Base-by-base conservation (phyloP, 1,284 basidiomycete genomes). In the Naganishia liquefaciens region DNA sequence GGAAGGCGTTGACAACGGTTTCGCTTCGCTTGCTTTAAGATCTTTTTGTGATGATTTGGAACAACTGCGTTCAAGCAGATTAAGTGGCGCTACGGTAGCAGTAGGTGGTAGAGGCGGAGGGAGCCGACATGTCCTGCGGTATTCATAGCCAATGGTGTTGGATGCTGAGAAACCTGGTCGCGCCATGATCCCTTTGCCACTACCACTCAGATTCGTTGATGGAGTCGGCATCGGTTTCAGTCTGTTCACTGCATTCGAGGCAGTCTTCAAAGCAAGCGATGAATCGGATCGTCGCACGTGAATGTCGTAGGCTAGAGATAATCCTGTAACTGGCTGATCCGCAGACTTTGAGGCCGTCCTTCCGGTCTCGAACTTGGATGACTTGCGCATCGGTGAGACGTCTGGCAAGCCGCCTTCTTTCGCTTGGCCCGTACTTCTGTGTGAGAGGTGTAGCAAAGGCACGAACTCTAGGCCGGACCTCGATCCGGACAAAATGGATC, bases 211-310 rank as follows among this genome's bases (percentile, higher is more conserved):
- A n/a, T 33, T 37, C 3, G 33, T n/a, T 5, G 51, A 19, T 0
- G 21, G 51, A 27, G 51, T 23, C 19, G 51, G 7, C 2, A 37
- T 21, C 28, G 17, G 17, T 13, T 4, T 11, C n/a, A 17, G 23
- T 17, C 51, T n/a, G 3, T 17, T 9, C 17, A 4, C 1, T 3
- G 39, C 19, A n/a, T 15, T 13, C 7, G 54, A 27, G 4, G 28
- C 21, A 11, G 33, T 4, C 19, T 1, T 33, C 57, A 60, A 50
- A 11, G 57, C 46, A 6, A 50, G 57, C 0, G 46, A 50, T 2
- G 57, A 60, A 25, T 60, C 50, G 28, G 57, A 60, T 13, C 49
- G 47, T 13, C 57, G 28, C 4, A 60, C 57, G n/a, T 60, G 57
- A n/a, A 60, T 9, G 17, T 60, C 57, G 46, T 60, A 60, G 2